A percentile compares a stretch with the other conserved stretches of the same genome.
These are phyloP conservation scores for Trichoderma simmonsii DNA, from an alignment of 2,329 filamentous ascomycete genomes.

Conservation along the genomic window DNA sequence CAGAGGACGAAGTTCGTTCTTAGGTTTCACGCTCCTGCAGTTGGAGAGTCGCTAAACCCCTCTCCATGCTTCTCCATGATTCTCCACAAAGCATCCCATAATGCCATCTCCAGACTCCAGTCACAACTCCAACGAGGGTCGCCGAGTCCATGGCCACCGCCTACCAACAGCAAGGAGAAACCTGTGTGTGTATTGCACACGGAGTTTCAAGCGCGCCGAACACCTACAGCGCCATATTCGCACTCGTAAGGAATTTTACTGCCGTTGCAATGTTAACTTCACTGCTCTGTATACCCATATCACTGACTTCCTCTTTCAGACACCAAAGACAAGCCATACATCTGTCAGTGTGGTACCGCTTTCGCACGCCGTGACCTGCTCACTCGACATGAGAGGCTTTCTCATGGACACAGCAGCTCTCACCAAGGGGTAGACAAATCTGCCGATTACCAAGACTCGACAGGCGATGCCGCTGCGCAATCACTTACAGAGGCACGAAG, in stretches of 20 bases:
- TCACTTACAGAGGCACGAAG: background rate
- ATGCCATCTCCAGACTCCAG: background rate
- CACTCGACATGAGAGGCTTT: background rate
- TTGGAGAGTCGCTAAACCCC: background rate
- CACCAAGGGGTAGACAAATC: background rate
- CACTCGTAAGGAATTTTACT: background rate
- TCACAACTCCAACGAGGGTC: background rate
- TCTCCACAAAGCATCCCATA: background rate
- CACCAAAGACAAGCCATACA: background rate
- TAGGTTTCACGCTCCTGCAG: background rate
- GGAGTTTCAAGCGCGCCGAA: background rate
- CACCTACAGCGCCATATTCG: background rate
- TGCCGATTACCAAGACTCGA: background rate
- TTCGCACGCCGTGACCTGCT: background rate
- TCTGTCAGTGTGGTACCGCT: background rate
- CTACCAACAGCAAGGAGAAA: background rate
- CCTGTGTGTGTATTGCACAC: background rate
- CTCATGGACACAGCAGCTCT: background rate
- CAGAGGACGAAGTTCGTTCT: background rate
- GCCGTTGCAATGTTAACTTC: background rate
- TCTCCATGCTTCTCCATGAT: background rate
- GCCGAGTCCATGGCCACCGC: background rate
- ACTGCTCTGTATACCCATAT: background rate
- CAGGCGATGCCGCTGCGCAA: background rate
- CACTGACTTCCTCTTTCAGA: background rate